Percentiles rank a stretch among this genome's conserved stretches.
Evolutionary conservation across 768 basidiomycete genomes (phyloP).

Genomic region (Collybiopsis confluens): DNA sequence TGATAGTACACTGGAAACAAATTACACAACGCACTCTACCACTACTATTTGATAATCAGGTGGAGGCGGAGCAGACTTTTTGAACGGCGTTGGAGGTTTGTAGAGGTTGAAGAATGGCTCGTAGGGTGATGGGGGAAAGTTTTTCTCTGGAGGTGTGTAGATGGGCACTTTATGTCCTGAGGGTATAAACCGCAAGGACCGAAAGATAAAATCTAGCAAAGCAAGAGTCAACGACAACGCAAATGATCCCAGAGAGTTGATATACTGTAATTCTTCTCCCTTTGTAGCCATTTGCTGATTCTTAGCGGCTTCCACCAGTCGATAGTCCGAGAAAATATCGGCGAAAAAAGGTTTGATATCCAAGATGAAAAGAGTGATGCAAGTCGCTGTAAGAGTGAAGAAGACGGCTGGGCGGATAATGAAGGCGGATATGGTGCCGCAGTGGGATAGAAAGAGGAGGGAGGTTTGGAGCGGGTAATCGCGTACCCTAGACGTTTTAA

Average conservation of each 20-base stretch:
- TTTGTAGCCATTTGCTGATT: constrained; percentile 42
- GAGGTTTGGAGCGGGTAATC: constrained; percentile 71
- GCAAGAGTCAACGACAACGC: constrained; percentile 4
- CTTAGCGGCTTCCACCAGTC: constrained; percentile 69
- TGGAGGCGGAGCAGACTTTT: constrained; percentile 66
- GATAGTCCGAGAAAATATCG: constrained; percentile 28
- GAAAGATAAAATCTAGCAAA: constrained; percentile 59
- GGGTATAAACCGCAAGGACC: constrained; percentile 67
- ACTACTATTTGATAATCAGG: constrained; percentile 89
- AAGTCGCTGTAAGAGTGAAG: constrained; percentile 31
- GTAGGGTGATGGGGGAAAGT: constrained; percentile 50
- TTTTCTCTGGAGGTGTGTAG: constrained; percentile 22
- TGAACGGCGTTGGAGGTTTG: constrained; percentile 85
- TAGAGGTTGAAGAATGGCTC: constrained; percentile 86
- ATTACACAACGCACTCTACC: constrained; percentile 60
- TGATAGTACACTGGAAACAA: not conserved
- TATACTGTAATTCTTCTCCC: constrained; percentile 52
- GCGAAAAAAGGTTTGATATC: constrained; percentile 23
- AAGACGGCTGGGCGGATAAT: constrained; percentile 8
- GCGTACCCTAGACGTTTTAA: constrained; percentile 89
- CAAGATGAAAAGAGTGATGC: constrained; percentile 28
- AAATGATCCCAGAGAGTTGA: no score
- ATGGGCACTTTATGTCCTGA: constrained; percentile 55
- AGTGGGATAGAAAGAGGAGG: constrained; percentile 46
- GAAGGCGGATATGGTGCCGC: constrained; percentile 32